A percentile compares a stretch with the other conserved stretches of the same genome.
Evolutionary conservation across 1,139 yeast genomes (phyloP).

Genomic region (Saccharomyces hybrid): DNA sequence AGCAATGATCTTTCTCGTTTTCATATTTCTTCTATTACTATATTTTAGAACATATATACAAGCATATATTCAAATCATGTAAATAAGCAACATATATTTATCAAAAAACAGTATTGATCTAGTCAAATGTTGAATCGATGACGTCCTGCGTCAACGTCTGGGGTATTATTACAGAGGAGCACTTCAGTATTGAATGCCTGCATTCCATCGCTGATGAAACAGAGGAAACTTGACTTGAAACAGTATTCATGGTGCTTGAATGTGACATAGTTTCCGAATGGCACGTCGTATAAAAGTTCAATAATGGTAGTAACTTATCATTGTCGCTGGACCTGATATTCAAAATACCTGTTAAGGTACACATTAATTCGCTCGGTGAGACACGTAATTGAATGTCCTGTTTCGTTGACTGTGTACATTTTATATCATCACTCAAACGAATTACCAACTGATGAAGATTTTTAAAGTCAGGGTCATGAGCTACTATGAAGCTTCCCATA

Average conservation of each 20-base stretch:
- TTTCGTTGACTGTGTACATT: conserved; percentile 26
- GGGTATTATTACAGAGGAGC: background rate
- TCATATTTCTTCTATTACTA: background rate
- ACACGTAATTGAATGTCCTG: conserved; percentile 30
- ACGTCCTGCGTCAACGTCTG: background rate
- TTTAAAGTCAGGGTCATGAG: background rate
- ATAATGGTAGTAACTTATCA: background rate
- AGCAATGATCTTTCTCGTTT: conserved; percentile 8
- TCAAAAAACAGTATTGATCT: background rate
- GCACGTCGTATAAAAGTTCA: background rate
- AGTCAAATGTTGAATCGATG: background rate
- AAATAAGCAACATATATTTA: background rate
- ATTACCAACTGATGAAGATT: conserved; percentile 11
- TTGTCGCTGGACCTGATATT: background rate
- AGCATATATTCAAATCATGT: background rate
- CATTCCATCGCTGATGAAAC: background rate
- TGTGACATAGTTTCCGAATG: background rate
- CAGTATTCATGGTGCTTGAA: background rate
- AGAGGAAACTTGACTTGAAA: background rate
- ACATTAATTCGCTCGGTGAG: conserved; percentile 9
- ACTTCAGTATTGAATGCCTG: background rate
- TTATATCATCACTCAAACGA: conserved; percentile 16
- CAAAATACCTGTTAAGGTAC: background rate
- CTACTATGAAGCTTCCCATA: background rate
- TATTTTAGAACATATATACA: background rate